Percentiles rank a stretch among this genome's conserved stretches.
Conservation (phyloP, 1,284 basidiomycete genomes). For the Trichosporon ovoides region DNA sequence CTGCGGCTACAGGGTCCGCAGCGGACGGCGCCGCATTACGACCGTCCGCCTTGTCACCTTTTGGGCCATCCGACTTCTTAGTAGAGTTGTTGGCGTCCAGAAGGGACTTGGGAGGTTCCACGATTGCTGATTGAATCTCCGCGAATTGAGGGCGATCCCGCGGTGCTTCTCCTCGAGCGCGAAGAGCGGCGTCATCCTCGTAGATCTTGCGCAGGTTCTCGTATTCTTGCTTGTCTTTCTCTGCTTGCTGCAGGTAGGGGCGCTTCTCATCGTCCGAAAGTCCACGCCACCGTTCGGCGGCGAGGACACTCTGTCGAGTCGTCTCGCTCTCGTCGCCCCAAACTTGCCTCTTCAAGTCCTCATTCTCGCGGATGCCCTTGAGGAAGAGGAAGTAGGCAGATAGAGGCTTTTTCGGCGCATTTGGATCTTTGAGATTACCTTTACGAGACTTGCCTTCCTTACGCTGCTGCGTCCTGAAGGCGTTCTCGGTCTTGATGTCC, state of each 20-base stretch:
- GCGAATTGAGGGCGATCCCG: conserved; percentile 54
- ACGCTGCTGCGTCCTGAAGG: conserved; percentile 81
- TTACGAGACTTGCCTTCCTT: conserved; percentile 88
- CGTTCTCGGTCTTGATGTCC: conserved; percentile 90
- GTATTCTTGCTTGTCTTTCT: conserved; percentile 87
- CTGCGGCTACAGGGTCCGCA: not conserved
- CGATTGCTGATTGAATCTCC: conserved; percentile 17
- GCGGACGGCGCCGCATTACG: conserved; percentile 7
- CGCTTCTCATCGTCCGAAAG: conserved; percentile 88
- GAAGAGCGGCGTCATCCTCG: conserved; percentile 66
- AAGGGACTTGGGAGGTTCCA: conserved; percentile 22
- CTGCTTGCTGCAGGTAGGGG: conserved; percentile 83
- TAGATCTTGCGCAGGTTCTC: conserved; percentile 72
- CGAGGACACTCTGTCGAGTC: conserved; percentile 88
- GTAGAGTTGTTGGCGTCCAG: conserved; percentile 13
- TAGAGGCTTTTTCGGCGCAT: conserved; percentile 92
- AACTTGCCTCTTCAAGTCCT: conserved; percentile 65
- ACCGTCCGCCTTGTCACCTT: conserved; percentile 11
- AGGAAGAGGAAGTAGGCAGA: conserved; percentile 94
- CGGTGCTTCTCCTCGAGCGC: conserved; percentile 54
- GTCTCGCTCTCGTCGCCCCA: conserved; percentile 93
- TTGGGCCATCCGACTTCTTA: conserved; percentile 10
- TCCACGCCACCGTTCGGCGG: conserved; percentile 84
- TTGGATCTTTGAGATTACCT: conserved; percentile 93
- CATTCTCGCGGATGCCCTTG: conserved; percentile 71